Evolutionary conservation across 208 protist species (phyloP).

Genomic region (Trypanosoma vivax): DNA sequence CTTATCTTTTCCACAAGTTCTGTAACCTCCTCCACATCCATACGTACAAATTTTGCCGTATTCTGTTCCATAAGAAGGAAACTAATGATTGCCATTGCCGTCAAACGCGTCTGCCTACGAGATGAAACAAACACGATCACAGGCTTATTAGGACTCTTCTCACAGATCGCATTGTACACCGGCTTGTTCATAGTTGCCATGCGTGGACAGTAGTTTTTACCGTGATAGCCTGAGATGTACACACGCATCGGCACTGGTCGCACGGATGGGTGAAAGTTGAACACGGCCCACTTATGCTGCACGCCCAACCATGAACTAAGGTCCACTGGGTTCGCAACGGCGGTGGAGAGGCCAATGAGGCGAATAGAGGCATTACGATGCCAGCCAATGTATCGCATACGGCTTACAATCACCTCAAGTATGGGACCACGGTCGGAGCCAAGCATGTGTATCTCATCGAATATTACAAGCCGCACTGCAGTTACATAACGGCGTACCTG

Average conservation of each 20-base stretch:
- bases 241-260: constrained; percentile 97
- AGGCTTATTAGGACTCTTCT: constrained; percentile 92
- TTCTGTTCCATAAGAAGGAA: constrained; percentile 90
- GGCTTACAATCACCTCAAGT: constrained; percentile 98
- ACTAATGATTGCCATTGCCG: constrained; percentile 97
- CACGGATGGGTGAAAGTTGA: constrained; percentile 98
- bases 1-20: constrained; percentile 53
- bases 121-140: constrained; percentile 99
- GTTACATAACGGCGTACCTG: constrained; percentile 94
- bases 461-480: constrained; percentile 95
- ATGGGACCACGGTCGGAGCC: constrained; percentile 98
- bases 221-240: constrained; percentile 95
- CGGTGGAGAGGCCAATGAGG: constrained; percentile 98
- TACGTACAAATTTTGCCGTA: constrained; percentile 91
- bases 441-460: constrained; percentile 99
- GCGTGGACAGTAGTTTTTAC: constrained; percentile 97
- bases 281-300: constrained; percentile 88
- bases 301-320: constrained; percentile 98
- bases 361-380: constrained; percentile 90
- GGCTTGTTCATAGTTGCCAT: constrained; percentile 99
- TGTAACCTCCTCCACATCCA: constrained; percentile 88
- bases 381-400: constrained; percentile 97
- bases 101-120: constrained; percentile 97
- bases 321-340: constrained; percentile 98
- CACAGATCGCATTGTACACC: constrained; percentile 95